Evolutionary conservation across 2,329 filamentous ascomycete species (phyloP), one percentile per base, ranked within the genome.

Genomic region (Fusarium temperatum): DNA sequence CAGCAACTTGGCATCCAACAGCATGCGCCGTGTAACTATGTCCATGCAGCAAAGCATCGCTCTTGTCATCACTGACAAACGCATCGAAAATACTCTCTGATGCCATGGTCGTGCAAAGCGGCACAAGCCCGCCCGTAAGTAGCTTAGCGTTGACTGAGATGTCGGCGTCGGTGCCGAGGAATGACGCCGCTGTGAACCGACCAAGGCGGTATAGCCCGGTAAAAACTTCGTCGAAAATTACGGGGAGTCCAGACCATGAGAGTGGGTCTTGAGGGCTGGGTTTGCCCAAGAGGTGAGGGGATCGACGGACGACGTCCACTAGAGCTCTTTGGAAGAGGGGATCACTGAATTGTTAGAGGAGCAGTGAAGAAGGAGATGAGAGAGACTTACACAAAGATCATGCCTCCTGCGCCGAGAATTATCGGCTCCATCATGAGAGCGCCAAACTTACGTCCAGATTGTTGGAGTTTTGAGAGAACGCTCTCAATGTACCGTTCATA

Each of bases 11-110:
- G 76, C 94, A 97, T 1, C 94, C 94, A 3, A 96, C 88, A 0
- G 94, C 88, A 80, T 97, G 94, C 0, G 94, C 94, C 0, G 94
- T 97, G 82, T 97, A 97, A 80, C 93, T 96, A 80, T 97, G 94
- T 0, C 94, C 94, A 75, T 97, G 94, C 8, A 97, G 84, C 10
- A 97, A 82, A 0, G 94, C 94, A 74, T 96, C 93, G 1, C 89
- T 90, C 83, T 96, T 97, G 55, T 94, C 90, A 3, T 89, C 85
- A 59, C 91, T 91, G 18, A 89, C 84, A 78, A 97, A 97, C 0
- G 90, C 89, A 3, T 89, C 78, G 81, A 95, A 96, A 51, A 97
- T 91, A 66, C 86, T 87, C 66, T 94, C 86, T 41, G 92, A 94
- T 0, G 94, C 93, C 8, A 93, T 83, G 0, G 94, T 97, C 1